Evolutionary conservation across 331 rosid species (phyloP).

Genomic region (Pyrus hybrid): DNA sequence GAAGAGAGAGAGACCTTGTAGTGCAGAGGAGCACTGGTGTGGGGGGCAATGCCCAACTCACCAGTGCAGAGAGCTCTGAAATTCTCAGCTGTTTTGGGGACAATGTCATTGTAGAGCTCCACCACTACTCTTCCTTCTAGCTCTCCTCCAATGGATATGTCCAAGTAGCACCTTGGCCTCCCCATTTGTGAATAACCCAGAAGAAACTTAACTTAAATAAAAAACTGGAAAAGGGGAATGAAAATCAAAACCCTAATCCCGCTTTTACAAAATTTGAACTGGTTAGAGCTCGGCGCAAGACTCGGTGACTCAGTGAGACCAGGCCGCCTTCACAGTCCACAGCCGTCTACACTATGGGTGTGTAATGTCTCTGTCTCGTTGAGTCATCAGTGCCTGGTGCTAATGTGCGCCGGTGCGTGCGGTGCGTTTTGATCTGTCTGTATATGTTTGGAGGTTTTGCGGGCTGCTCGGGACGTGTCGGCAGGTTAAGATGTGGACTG

Average conservation of each 20-base stretch:
- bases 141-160: slow-evolving; percentile 60
- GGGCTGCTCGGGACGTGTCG: background rate
- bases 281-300: background rate
- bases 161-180: slow-evolving; percentile 59
- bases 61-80: slow-evolving; percentile 79
- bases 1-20: slow-evolving; percentile 41
- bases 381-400: background rate
- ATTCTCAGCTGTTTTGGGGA: slow-evolving; percentile 65
- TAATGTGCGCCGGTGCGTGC: background rate
- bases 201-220: background rate
- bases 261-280: slow-evolving; percentile 3
- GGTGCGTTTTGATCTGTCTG: background rate
- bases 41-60: slow-evolving; percentile 54
- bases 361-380: background rate
- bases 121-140: slow-evolving; percentile 69
- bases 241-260: background rate
- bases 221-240: background rate
- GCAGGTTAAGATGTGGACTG: background rate
- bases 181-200: slow-evolving; percentile 18
- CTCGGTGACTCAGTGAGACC: background rate
- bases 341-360: background rate
- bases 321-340: background rate
- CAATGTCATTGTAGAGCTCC: slow-evolving; percentile 55
- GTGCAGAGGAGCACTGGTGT: slow-evolving; percentile 55
- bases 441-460: background rate